Percentiles rank a stretch among this genome's conserved stretches.
These are phyloP conservation scores for Candida pseudoglaebosa DNA, from an alignment of 805 yeast species.

Conservation along the genomic window DNA sequence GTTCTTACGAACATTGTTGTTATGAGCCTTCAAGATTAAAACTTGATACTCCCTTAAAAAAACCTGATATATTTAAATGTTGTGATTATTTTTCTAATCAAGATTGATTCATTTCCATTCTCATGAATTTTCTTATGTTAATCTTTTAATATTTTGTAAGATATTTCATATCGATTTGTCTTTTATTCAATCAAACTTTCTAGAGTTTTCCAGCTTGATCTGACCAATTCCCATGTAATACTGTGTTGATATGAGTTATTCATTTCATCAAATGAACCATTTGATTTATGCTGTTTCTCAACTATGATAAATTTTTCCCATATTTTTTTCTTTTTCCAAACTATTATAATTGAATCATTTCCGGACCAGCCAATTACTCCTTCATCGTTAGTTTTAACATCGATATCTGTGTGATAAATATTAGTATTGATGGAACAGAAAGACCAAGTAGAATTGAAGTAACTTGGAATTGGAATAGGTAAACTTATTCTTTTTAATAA, in stretches of 20 bases:
- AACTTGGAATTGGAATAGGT: constrained; percentile 56
- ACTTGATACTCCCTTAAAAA: no score
- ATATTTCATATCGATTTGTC: no score
- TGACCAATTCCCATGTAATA: constrained; percentile 17
- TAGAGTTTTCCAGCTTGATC: constrained; percentile 25
- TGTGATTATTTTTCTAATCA: no score
- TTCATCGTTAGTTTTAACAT: constrained; percentile 16
- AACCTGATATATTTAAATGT: no score
- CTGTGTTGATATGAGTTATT: neutral
- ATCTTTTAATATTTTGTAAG: no score
- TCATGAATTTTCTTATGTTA: no score
- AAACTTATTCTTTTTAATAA: constrained; percentile 57
- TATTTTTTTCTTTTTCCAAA: constrained; percentile 69
- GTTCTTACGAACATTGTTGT: neutral
- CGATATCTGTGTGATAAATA: constrained; percentile 28
- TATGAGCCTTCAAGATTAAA: no score
- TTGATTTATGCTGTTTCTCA: constrained; percentile 29
- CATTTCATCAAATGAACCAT: constrained; percentile 1
- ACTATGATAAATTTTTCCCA: constrained; percentile 85
- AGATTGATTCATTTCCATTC: no score
- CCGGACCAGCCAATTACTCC: constrained; percentile 67
- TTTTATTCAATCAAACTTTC: constrained; percentile 10
- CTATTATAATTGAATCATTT: constrained; percentile 65
- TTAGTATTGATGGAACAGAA: constrained; percentile 67
- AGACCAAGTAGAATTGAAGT: constrained; percentile 85